A percentile compares a stretch with the other conserved stretches of the same genome.
Evolutionary conservation across 495 filamentous ascomycete genomes (phyloP).

Genomic region (Aspergillus baeticus): DNA sequence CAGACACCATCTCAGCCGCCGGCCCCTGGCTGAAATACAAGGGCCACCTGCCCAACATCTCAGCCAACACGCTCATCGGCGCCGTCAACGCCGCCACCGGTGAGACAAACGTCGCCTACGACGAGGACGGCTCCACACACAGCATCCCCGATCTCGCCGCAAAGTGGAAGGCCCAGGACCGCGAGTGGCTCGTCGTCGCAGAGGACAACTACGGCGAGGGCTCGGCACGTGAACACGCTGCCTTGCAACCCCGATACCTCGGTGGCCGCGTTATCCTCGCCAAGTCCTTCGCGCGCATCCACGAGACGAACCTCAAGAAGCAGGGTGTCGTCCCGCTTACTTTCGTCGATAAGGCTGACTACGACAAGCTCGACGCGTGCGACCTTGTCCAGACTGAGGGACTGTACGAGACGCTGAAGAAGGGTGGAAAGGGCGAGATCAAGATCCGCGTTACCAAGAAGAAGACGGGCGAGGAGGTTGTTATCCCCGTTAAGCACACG

Average conservation of each 20-base stretch:
- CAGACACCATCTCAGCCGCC: slow-evolving; percentile 96
- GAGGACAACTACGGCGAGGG: slow-evolving; percentile 99
- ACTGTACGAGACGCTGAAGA: slow-evolving; percentile 74
- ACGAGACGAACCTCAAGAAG: slow-evolving; percentile 99
- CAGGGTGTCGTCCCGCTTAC: slow-evolving; percentile 94
- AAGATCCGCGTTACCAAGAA: slow-evolving; percentile 60
- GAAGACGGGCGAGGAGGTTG: slow-evolving; percentile 55
- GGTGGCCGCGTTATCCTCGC: slow-evolving; percentile 84
- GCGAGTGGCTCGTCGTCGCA: slow-evolving; percentile 86
- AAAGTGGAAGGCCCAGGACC: slow-evolving; percentile 69
- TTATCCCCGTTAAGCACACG: slow-evolving; percentile 62
- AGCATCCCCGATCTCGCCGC: slow-evolving; percentile 81
- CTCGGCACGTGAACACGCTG: slow-evolving; percentile 90
- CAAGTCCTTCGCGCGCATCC: slow-evolving; percentile 93
- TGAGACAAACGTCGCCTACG: slow-evolving; percentile 88
- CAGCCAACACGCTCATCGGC: slow-evolving; percentile 91
- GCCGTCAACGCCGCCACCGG: slow-evolving; percentile 88
- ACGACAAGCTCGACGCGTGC: slow-evolving; percentile 75
- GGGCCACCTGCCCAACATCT: slow-evolving; percentile 96
- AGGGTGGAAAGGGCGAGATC: slow-evolving; percentile 79
- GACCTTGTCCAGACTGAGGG: slow-evolving; percentile 81
- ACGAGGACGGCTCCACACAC: slow-evolving; percentile 63
- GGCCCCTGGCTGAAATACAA: slow-evolving; percentile 99
- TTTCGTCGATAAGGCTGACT: slow-evolving; percentile 83
- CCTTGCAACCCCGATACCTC: slow-evolving; percentile 92